Percentiles rank a stretch among this genome's conserved stretches.
These are phyloP conservation scores for Salix brachista DNA, from an alignment of 345 rosid genomes.

Conservation along the genomic window DNA sequence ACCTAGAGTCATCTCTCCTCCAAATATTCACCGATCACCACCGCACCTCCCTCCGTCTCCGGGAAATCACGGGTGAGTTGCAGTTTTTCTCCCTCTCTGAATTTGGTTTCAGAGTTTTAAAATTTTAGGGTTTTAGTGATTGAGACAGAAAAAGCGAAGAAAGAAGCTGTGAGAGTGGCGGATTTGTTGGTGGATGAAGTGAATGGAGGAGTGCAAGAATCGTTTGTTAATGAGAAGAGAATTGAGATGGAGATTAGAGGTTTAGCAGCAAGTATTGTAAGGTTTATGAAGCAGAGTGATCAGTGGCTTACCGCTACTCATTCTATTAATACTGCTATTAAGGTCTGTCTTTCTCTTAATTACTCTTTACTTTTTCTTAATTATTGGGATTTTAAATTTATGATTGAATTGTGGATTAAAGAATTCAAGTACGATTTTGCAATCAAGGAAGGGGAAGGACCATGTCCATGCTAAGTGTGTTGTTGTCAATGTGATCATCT, in stretches of 20 bases:
- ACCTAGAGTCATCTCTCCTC: slow-evolving; percentile 56
- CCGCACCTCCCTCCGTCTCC: slow-evolving; percentile 52
- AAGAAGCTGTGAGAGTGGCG: slow-evolving; percentile 68
- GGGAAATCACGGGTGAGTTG: slow-evolving; percentile 49
- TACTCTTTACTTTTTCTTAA: not conserved
- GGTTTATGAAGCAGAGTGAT: slow-evolving; percentile 73
- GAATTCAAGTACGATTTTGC: too few relatives aligned
- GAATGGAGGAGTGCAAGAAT: slow-evolving; percentile 80
- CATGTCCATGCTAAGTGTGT: not conserved
- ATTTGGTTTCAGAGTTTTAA: not conserved
- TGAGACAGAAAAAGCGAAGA: slow-evolving; percentile 59
- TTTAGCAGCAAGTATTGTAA: slow-evolving; percentile 50
- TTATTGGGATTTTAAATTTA: not conserved
- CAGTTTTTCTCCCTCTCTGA: not conserved
- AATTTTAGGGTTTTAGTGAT: too few relatives aligned
- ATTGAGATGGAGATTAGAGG: slow-evolving; percentile 72
- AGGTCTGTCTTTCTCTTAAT: slow-evolving; percentile 34
- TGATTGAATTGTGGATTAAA: not conserved
- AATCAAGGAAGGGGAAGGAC: too few relatives aligned
- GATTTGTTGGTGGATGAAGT: slow-evolving; percentile 71
- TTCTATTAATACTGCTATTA: slow-evolving; percentile 70
- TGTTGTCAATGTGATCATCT: not conserved
- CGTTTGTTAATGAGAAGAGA: slow-evolving; percentile 71
- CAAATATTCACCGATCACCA: slow-evolving; percentile 60
- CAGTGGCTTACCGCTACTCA: slow-evolving; percentile 75